Base-by-base conservation (phyloP, 1,139 yeast species). In the Saccharomycopsis hybrid region DNA sequence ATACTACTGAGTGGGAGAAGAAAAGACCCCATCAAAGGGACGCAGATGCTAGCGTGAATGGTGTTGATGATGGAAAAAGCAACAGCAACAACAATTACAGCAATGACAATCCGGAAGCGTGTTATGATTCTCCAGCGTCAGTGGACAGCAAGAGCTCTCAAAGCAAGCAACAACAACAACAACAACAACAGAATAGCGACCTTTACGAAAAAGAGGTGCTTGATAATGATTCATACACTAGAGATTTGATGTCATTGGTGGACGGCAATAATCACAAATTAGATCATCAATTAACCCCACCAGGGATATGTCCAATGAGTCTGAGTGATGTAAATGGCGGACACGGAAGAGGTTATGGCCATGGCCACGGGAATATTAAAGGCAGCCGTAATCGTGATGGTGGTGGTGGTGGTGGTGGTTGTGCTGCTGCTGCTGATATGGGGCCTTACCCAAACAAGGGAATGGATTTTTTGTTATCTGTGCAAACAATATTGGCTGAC, bases 401-500 rank as follows among this genome's bases (percentile, higher is more conserved):
- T 18, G 18, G 18, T 18, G 18, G 18, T 18, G 18, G 18, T 18
- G 18, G 18, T 18, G 18, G 18, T 18, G 18, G 18, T 18, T 18
- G 18, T 18, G 18, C 18, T 18, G 18, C 18, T 18, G 18, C 18
- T 18, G 18, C 18, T 18, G 18, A 18, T 18, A 18, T 18, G 18
- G 39, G 39, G 5, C 9, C 9, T 24, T 46, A 31, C 30, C 41
- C 49, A 29, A 32, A 41, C 29, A 28, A n/a, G 4, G 18, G 45
- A 8, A 24, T 41, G 9, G 35, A 41, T 27, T 46, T 33, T 28
- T 7, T 46, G 5, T 28, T 46, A 4, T 40, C 31, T 9, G 30
- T 49, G 29, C 53, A 49, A 31, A 47, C 35, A 29, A 18, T 49
- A 4, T 8, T 39, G 43, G 18, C 37, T 4, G 53, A 49, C 28